phyloP scores from a whole-genome alignment of 305 asterid genomes.

The Nicotiana rustica region DNA sequence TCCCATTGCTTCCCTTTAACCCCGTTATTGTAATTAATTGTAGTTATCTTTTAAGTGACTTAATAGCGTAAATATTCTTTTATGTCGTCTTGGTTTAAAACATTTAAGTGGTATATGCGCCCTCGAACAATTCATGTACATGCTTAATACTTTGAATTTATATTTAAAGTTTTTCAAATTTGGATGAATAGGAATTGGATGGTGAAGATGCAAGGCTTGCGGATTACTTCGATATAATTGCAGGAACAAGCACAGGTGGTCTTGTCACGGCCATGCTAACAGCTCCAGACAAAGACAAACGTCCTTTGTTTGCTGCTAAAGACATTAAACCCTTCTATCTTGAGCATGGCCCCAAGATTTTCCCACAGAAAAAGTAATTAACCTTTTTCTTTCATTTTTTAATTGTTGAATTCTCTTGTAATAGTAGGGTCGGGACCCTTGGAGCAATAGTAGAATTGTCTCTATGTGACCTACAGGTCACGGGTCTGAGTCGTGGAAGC shows the following conservation, averaged over 20 bases:
- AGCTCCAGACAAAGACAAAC: slow-evolving; percentile 45
- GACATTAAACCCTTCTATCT: slow-evolving; percentile 53
- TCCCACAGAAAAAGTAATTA: background rate
- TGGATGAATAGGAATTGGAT: slow-evolving; percentile 45
- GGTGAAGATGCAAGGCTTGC: slow-evolving; percentile 53
- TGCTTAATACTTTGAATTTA: background rate
- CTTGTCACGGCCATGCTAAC: slow-evolving; percentile 52
- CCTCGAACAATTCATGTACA: too few species aligned
- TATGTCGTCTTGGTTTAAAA: too few species aligned
- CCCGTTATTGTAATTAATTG: too few species aligned
- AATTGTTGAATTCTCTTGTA: too few species aligned
- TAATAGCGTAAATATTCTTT: too few species aligned
- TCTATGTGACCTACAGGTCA: too few species aligned
- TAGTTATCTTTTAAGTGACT: too few species aligned
- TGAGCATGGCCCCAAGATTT: slow-evolving; percentile 22
- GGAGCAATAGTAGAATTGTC: too few species aligned
- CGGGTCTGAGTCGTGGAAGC: too few species aligned
- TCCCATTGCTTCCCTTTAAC: too few species aligned
- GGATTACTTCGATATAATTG: slow-evolving; percentile 57
- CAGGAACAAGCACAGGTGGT: slow-evolving; percentile 63
- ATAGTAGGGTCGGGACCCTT: too few species aligned
- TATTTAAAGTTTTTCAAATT: background rate
- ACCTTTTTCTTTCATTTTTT: background rate
- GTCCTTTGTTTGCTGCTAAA: slow-evolving; percentile 58
- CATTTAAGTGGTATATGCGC: too few species aligned